These are phyloP conservation scores for Isabelozyma pseudorhagii DNA, from an alignment of 805 yeast species.

Conservation along the genomic window DNA sequence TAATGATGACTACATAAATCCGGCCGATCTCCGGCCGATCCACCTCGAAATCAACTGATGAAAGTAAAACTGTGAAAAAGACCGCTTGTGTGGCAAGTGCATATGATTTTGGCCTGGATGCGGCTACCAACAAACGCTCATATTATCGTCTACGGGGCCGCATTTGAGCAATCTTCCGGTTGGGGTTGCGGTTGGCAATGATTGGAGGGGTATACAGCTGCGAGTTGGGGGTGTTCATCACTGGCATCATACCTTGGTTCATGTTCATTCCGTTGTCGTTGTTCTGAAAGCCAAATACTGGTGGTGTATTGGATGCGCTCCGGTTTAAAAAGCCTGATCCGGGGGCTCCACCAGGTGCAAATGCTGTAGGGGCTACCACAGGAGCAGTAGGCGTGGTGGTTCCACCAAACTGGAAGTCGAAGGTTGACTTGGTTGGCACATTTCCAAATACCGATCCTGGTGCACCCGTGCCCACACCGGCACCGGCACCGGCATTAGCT, in stretches of 20 bases:
- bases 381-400: neutral
- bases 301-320: neutral
- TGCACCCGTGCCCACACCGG: neutral
- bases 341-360: neutral
- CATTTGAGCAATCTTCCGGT: neutral
- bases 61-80: no score
- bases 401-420: neutral
- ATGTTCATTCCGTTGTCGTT: neutral
- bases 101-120: neutral
- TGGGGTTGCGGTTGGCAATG: neutral
- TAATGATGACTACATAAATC: no score
- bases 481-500: neutral
- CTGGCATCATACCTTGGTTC: neutral
- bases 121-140: neutral
- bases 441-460: neutral
- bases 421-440: neutral
- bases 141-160: neutral
- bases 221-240: neutral
- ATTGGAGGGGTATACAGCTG: neutral
- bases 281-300: neutral
- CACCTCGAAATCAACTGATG: no score
- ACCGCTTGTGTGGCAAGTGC: no score
- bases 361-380: constrained; percentile 2
- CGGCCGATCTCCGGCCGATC: no score
- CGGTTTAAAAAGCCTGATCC: neutral